These are phyloP conservation scores for Lantana camara DNA, from an alignment of 257 asterid species.

Conservation along the genomic window DNA sequence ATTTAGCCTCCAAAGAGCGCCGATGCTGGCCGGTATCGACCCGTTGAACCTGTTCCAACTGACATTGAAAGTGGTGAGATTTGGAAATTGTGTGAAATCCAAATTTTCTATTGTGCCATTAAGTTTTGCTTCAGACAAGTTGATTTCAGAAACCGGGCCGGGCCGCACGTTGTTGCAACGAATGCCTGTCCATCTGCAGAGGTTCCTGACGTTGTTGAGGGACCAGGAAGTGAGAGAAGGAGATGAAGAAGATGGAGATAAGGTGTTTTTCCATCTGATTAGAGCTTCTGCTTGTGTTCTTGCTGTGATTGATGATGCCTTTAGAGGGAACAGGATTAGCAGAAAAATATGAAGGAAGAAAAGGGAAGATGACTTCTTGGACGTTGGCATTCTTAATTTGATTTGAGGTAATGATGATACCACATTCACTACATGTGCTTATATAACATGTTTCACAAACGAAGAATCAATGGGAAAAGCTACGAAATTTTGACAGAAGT, in stretches of 20 bases:
- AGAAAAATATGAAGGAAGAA: too few relatives aligned
- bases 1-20: conserved; percentile 47
- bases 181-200: conserved; percentile 69
- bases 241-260: conserved; percentile 31
- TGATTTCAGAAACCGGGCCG: conserved; percentile 47
- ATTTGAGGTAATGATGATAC: too few relatives aligned
- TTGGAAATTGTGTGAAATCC: conserved; percentile 46
- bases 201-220: conserved; percentile 40
- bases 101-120: conserved; percentile 46
- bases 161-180: conserved; percentile 48
- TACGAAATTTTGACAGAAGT: too few relatives aligned
- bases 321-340: too few relatives aligned
- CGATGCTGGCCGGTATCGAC: conserved; percentile 64
- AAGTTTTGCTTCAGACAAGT: conserved; percentile 42
- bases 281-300: too few relatives aligned
- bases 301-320: too few relatives aligned
- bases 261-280: too few relatives aligned
- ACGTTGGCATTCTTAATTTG: too few relatives aligned
- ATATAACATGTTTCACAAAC: too few relatives aligned
- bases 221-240: conserved; percentile 65
- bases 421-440: too few relatives aligned
- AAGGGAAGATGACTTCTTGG: too few relatives aligned
- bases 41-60: conserved; percentile 52
- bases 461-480: too few relatives aligned
- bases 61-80: conserved; percentile 46